Base-by-base conservation (phyloP, 257 asterid species). In the Cinchona pubescens region DNA sequence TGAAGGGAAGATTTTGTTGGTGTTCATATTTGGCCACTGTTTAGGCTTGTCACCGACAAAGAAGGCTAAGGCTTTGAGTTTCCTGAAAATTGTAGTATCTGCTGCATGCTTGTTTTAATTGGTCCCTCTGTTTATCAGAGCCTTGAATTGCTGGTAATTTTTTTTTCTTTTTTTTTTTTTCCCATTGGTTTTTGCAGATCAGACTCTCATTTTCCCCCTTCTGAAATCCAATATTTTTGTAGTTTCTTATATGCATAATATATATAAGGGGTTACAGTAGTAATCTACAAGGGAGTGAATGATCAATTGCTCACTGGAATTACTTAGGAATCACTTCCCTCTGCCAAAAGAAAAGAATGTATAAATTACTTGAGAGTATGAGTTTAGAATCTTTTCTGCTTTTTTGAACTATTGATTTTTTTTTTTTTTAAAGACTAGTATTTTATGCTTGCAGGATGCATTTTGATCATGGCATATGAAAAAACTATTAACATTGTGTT, bases 41-140 rank as follows among this genome's bases (percentile, higher is more conserved):
- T 65, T 23, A 79, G 72, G 77, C 58, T 85, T 77, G 64, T 82
- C 65, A 62, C 38, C 63, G 75, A 75, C 75, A 80, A 71, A 82
- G 32, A 61, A 69, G 53, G 65, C 30, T 6, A 48, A 74, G 65
- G 34, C 74, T 69, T 62, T 73, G 76, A 75, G 62, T 82, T 74
- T 80, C 74, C 74, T 80, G 81, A 60, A 83, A 79, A 68, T 48
- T 73, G 37, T 25, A 66, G 37, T 25, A 66, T 69, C 76, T 69
- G 79, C 83, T 87, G 87, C 88, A 83, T 85, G 83, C 59, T 80
- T 56, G 79, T 59, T 85, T 77, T 68, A 59, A 55, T 81, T 70
- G 64, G 46, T 21, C 77, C 76, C 21, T 2, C 29, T 66, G 70
- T 38, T 59, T 74, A 37, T 35, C 45, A 49, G 27, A 45, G 82